Percentiles rank a stretch among this genome's conserved stretches.
Conservation (phyloP, 306 rosid species). For the Betula pendula region DNA sequence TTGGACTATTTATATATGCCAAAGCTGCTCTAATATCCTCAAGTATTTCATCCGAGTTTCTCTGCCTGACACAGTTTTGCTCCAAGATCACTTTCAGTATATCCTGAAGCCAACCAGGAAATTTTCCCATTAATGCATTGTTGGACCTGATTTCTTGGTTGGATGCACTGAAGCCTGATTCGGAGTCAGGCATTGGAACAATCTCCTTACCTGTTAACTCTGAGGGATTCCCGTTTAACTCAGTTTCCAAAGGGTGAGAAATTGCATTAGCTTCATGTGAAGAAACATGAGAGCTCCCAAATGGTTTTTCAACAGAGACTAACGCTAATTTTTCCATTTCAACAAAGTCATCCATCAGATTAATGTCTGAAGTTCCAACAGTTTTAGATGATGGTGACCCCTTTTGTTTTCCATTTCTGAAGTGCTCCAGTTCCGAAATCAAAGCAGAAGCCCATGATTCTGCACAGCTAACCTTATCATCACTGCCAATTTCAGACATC, state of each 20-base stretch:
- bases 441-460: constrained; percentile 79
- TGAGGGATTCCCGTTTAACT: constrained; percentile 32
- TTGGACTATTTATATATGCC: constrained; percentile 27
- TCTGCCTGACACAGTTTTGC: constrained; percentile 44
- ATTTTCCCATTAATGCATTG: constrained; percentile 27
- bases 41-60: constrained; percentile 43
- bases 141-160: constrained; percentile 37
- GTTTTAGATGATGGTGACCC: constrained; percentile 41
- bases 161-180: constrained; percentile 37
- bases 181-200: constrained; percentile 43
- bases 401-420: constrained; percentile 55
- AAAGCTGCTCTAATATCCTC: constrained; percentile 58
- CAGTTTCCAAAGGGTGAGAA: constrained; percentile 38
- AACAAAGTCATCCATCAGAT: constrained; percentile 86
- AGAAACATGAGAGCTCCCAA: constrained; percentile 40
- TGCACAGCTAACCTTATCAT: constrained; percentile 79
- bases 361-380: constrained; percentile 65
- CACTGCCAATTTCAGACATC: constrained; percentile 72
- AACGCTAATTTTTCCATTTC: constrained; percentile 94
- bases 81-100: constrained; percentile 54
- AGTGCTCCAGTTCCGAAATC: constrained; percentile 74
- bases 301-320: constrained; percentile 53
- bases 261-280: constrained; percentile 35
- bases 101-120: constrained; percentile 67
- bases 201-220: constrained; percentile 39